Base-by-base conservation (phyloP, 1,284 basidiomycete species). In the Anthracocystis walkeri region DNA sequence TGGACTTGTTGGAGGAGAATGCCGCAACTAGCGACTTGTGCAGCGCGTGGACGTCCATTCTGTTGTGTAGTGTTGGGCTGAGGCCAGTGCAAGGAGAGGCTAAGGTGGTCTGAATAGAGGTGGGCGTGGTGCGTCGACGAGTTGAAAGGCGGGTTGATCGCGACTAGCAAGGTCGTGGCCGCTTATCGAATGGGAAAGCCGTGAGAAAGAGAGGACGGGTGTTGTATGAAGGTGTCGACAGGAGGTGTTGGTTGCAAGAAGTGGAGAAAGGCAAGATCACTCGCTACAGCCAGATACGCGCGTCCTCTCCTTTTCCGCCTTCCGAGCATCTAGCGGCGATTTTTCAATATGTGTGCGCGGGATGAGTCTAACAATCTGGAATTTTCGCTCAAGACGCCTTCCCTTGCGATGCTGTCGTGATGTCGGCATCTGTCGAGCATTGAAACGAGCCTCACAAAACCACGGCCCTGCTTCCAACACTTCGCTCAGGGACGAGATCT, bases 11-110 rank as follows among this genome's bases (percentile, higher is more conserved):
- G 7, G 58, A 65, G 18, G 54, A 48, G 29, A 76, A 76, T 7
- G 74, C 62, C 27, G 60, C 12, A 2, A 72, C 58, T 4, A 76
- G 65, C 52, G 58, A 44, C 50, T 58, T 65, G 63, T 76, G 74
- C 20, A 68, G 62, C 25, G 52, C 35, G 20, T 33, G 14, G n/a
- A 68, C 20, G 35, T 68, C 59, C 65, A 68, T 68, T 45, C 20
- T 57, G 5, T 48, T 12, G 4, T 52, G 33, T 2, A 14, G 3
- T 35, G 33, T 35, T 12, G 33, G 33, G 12, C 4, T 31, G 10
- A 31, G 29, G 29, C 29, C 29, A 31, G 29, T 33, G 31, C 31
- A 7, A 33, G 31, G 31, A 29, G 29, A 29, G 8, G 31, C 35
- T 38, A 25, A 3, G 4, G 29, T 4, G 29, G 29, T 29, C 29